Conservation (phyloP, 176 grass and related monocot species). For the Oryza punctata region DNA sequence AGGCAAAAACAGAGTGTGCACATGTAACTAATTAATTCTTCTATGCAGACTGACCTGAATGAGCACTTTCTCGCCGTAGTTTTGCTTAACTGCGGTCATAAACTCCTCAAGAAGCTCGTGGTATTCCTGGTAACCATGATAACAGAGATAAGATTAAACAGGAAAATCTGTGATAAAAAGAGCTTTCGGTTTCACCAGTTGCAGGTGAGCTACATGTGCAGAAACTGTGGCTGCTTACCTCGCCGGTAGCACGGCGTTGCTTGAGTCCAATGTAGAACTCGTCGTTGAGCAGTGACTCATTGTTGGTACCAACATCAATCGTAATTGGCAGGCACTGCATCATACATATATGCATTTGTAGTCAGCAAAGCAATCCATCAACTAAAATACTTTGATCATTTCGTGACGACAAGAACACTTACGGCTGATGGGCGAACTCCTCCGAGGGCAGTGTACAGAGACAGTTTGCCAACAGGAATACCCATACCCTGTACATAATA, state of each 20-base stretch:
- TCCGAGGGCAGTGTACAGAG: slow-evolving; percentile 93
- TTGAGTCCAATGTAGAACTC: slow-evolving; percentile 95
- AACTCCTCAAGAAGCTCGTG: slow-evolving; percentile 84
- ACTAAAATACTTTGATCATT: background rate
- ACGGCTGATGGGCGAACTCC: slow-evolving; percentile 90
- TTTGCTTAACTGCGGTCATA: slow-evolving; percentile 91
- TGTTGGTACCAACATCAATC: slow-evolving; percentile 96
- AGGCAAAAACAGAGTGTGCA: background rate
- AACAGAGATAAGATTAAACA: background rate
- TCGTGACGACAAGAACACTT: slow-evolving; percentile 8
- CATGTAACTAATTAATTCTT: background rate
- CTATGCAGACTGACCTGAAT: slow-evolving; percentile 49
- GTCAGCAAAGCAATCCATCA: background rate
- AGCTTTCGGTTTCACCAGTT: background rate
- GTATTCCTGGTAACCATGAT: slow-evolving; percentile 64
- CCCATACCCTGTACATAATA: slow-evolving; percentile 78
- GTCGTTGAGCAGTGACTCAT: slow-evolving; percentile 74
- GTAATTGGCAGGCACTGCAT: slow-evolving; percentile 89
- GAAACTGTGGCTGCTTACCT: slow-evolving; percentile 45
- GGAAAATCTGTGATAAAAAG: background rate
- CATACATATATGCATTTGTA: background rate
- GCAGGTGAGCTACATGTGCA: background rate
- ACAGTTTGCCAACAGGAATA: slow-evolving; percentile 92
- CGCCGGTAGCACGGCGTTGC: slow-evolving; percentile 75
- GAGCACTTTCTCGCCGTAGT: slow-evolving; percentile 91